These are phyloP conservation scores for Leccinum angustisporum DNA, from an alignment of 1,284 basidiomycete species.

Conservation along the genomic window DNA sequence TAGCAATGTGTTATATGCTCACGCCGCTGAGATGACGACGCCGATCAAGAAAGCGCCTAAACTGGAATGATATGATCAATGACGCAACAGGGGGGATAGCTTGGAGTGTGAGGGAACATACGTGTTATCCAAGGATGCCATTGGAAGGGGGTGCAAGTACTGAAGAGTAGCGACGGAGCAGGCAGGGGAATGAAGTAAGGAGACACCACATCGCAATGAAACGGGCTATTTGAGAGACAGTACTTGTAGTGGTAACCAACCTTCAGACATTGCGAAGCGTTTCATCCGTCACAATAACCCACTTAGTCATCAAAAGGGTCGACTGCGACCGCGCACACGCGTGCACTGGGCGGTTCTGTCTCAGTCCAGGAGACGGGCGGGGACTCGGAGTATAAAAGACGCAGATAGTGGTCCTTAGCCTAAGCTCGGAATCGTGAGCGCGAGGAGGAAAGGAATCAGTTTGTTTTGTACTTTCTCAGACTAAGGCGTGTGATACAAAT, in stretches of 20 bases:
- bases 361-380: too few species aligned
- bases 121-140: conserved; percentile 29
- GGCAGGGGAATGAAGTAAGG: background rate
- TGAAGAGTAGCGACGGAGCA: background rate
- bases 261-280: conserved; percentile 29
- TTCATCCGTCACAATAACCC: conserved; percentile 21
- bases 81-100: background rate
- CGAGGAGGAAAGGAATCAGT: too few species aligned
- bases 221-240: conserved; percentile 23
- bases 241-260: conserved; percentile 21
- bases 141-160: conserved; percentile 3
- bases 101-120: conserved; percentile 9
- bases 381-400: too few species aligned
- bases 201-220: conserved; percentile 5
- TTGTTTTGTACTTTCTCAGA: too few species aligned
- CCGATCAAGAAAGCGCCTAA: conserved; percentile 55
- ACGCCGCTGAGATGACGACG: conserved; percentile 50
- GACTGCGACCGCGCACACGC: too few species aligned
- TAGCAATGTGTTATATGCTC: conserved; percentile 21
- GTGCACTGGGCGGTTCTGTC: too few species aligned
- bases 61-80: conserved; percentile 29
- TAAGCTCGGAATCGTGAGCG: too few species aligned
- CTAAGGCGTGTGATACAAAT: too few species aligned
- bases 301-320: background rate
- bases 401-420: too few species aligned